phyloP scores from a whole-genome alignment of 2,329 filamentous ascomycete species.

The Pseudogymnoascus sp. region DNA sequence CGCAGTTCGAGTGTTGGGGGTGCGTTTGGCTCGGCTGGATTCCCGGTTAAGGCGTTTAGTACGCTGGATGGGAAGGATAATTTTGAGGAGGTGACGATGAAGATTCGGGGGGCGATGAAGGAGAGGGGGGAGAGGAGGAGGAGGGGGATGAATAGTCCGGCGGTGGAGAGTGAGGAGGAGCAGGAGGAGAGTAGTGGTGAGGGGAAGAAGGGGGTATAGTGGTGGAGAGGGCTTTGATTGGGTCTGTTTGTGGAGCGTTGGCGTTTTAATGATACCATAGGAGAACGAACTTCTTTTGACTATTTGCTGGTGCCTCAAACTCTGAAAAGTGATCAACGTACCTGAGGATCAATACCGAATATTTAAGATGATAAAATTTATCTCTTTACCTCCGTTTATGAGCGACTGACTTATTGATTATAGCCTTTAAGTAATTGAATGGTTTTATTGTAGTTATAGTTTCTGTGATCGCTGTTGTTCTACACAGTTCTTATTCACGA shows the following conservation, averaged over 20 bases:
- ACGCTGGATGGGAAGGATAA: constrained; percentile 57
- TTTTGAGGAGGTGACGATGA: constrained; percentile 74
- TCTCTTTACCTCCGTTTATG: not conserved
- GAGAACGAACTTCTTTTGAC: not conserved
- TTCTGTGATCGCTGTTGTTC: not conserved
- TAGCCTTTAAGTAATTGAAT: not conserved
- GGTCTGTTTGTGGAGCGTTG: not conserved
- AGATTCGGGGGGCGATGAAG: constrained; percentile 77
- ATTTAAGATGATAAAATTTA: not conserved
- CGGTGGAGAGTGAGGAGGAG: constrained; percentile 36
- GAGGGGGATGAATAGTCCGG: constrained; percentile 28
- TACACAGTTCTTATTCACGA: not conserved
- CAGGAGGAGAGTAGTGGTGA: constrained; percentile 33
- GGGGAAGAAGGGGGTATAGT: not conserved
- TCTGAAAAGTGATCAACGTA: too few species aligned
- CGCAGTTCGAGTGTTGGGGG: constrained; percentile 61
- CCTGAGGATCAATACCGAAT: not conserved
- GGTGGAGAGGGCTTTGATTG: not conserved
- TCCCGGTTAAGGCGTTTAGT: constrained; percentile 63
- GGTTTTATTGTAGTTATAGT: not conserved
- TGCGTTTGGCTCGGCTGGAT: constrained; percentile 49
- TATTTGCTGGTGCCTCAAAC: not conserved
- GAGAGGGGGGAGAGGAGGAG: constrained; percentile 56
- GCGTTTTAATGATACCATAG: not conserved
- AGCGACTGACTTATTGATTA: not conserved